A percentile compares a stretch with the other conserved stretches of the same genome.
Conservation (phyloP, 805 yeast genomes). For the Nakazawaea holstii region DNA sequence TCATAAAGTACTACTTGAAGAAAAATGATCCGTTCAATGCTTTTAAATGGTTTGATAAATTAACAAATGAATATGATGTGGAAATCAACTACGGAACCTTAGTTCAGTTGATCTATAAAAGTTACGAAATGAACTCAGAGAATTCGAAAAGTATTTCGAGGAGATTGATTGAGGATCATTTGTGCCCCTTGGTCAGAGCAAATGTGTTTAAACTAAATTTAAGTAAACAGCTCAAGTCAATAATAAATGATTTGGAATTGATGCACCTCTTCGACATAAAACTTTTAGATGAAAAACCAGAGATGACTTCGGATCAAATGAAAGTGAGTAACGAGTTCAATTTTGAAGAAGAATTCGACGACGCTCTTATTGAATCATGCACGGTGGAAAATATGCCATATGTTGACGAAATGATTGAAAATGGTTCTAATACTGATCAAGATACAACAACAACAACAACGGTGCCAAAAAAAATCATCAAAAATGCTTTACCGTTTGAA, state of each 20-base stretch:
- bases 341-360: not conserved
- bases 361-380: conserved; percentile 1
- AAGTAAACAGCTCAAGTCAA: not conserved
- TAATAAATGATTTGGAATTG: not conserved
- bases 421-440: too few species aligned
- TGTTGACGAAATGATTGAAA: too few species aligned
- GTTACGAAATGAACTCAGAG: not conserved
- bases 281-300: not conserved
- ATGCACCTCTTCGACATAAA: not conserved
- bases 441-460: too few species aligned
- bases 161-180: not conserved
- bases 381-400: not conserved
- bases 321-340: not conserved
- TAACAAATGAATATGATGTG: not conserved
- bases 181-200: not conserved
- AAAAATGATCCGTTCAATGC: not conserved
- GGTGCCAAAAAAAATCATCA: too few species aligned
- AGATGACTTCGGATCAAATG: not conserved
- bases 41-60: conserved; percentile 3
- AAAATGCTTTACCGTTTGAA: not conserved
- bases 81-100: not conserved
- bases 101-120: not conserved
- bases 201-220: not conserved
- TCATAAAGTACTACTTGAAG: conserved; percentile 4
- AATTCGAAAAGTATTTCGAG: not conserved